phyloP scores from a whole-genome alignment of 177 flowering plant species.

The Vitis hybrid region DNA sequence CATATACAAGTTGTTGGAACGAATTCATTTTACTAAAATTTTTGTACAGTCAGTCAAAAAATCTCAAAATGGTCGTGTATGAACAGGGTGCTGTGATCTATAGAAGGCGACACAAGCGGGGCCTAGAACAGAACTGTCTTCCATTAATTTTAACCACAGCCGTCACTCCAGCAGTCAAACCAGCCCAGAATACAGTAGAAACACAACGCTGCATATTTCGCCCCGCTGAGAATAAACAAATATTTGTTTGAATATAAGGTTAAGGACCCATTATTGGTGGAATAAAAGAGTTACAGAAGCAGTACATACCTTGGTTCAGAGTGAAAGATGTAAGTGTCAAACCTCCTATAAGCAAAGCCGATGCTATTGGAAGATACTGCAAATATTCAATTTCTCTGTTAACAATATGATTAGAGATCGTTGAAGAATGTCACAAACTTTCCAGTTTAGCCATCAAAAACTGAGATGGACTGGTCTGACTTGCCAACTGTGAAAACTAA shows the following conservation, averaged over 20 bases:
- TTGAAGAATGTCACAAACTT: not conserved
- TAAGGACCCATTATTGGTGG: not conserved
- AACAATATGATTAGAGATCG: not conserved
- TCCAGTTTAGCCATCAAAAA: not conserved
- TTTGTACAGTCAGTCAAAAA: not conserved
- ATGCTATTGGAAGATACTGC: slow-evolving; percentile 94
- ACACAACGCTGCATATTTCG: slow-evolving; percentile 63
- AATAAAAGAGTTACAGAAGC: not conserved
- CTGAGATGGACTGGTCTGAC: not conserved
- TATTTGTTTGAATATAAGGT: not conserved
- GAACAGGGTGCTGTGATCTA: slow-evolving; percentile 15
- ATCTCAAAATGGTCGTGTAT: not conserved
- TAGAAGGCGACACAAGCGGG: slow-evolving; percentile 79
- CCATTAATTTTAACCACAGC: slow-evolving; percentile 90
- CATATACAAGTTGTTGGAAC: not conserved
- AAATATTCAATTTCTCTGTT: slow-evolving; percentile 8
- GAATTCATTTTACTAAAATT: not conserved
- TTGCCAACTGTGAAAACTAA: not conserved
- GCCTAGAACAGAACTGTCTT: slow-evolving; percentile 87
- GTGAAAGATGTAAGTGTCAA: slow-evolving; percentile 79
- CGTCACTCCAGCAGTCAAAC: slow-evolving; percentile 81
- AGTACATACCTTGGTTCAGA: slow-evolving; percentile 68
- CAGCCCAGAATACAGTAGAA: slow-evolving; percentile 76
- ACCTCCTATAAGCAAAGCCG: slow-evolving; percentile 82
- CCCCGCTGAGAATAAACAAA: slow-evolving; percentile 47